Base-by-base conservation (phyloP, 371 early-diverging fungal genomes). In the Aphelidium insulamus region DNA sequence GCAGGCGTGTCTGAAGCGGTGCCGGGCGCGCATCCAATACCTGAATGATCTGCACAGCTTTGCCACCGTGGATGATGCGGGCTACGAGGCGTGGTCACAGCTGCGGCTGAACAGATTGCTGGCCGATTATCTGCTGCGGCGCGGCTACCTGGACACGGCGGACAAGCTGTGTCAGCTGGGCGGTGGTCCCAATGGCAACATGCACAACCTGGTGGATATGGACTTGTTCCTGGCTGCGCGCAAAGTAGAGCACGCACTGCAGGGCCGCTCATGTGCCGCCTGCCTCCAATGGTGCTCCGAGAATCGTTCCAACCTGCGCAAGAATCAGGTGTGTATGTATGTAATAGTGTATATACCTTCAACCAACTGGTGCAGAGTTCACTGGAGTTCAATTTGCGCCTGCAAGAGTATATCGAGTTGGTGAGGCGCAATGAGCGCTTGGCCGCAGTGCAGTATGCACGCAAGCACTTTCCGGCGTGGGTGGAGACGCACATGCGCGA, bases 371-470 rank as follows among this genome's bases (percentile, higher is more conserved):
- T 22, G 12, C 35, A 82, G 82, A 87, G 84, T 46, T 69, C 79
- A 4, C 55, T 94, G 25, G 95, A 94, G 45, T 94, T 91, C 55
- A 75, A 86, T 45, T 59, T 90, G 34, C 63, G 87, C 5, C 44
- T 84, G 24, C 91, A 90, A 55, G 95, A 94, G 45, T 83, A 72
- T 52, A 68, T 94, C 33, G 87, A 91, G 41, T 54, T 87, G 18
- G 69, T 64, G 2, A 59, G 82, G 19, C 60, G 39, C 6, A 50
- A 61, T 12, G 62, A 68, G 32, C 52, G 53, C 8, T 32, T 52
- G 21, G 80, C 74, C 1, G 91, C 91, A 0, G 77, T 91, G 36
- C 42, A 41, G 6, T 86, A 94, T 50, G 71, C 81, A 4, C 64
- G 72, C 33, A 83, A 82, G 48, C 62, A 84, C 39, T 47, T 94